Conservation (phyloP, 2,329 filamentous ascomycete genomes). For the Aureobasidium pullulans region DNA sequence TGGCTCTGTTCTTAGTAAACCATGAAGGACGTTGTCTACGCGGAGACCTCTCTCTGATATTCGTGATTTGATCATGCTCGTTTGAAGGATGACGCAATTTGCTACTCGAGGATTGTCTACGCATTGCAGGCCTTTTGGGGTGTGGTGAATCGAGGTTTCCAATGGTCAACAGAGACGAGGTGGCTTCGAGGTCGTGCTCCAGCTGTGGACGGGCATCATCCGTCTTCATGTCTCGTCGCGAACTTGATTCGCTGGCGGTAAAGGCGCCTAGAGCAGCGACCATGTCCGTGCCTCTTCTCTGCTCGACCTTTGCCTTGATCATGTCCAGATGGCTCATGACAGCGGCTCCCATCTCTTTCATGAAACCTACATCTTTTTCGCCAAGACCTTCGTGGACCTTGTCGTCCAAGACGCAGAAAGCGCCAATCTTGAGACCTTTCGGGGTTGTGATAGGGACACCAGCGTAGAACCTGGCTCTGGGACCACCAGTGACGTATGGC, state of each 20-base stretch:
- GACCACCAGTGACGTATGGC: constrained; percentile 23
- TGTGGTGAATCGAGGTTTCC: background rate
- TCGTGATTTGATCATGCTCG: background rate
- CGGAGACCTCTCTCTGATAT: background rate
- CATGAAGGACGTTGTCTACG: background rate
- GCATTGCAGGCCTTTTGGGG: background rate
- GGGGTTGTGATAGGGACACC: constrained; percentile 56
- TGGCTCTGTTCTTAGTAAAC: background rate
- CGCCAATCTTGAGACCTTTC: constrained; percentile 52
- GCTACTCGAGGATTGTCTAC: background rate
- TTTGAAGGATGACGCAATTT: background rate
- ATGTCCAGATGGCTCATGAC: constrained; percentile 29
- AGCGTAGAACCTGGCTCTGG: constrained; percentile 42
- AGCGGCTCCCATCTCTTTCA: constrained; percentile 44
- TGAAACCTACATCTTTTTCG: constrained; percentile 44
- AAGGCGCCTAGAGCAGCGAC: constrained; percentile 19
- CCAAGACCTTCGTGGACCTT: constrained; percentile 46
- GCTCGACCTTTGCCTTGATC: constrained; percentile 27
- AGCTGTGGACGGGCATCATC: background rate
- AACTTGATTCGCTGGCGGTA: constrained; percentile 15
- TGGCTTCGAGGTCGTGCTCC: background rate
- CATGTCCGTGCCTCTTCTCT: constrained; percentile 17
- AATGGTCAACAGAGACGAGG: background rate
- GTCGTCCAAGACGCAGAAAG: constrained; percentile 53
- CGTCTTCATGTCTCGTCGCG: background rate